Conservation (phyloP, 805 yeast species). For the Yamadazyma phyllophila region DNA sequence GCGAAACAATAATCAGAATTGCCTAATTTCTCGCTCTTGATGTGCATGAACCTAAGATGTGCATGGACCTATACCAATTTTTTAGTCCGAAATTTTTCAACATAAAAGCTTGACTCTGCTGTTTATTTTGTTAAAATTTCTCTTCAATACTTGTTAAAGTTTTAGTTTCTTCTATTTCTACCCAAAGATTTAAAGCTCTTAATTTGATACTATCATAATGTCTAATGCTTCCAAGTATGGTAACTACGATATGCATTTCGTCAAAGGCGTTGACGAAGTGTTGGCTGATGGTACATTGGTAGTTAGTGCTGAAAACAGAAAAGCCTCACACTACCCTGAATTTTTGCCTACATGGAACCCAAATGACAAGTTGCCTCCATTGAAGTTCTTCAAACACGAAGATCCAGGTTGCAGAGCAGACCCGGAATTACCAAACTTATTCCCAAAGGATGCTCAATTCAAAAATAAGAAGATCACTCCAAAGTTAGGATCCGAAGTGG, state of each 20-base stretch:
- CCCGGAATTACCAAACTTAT: slow-evolving; percentile 19
- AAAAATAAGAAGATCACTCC: slow-evolving; percentile 26
- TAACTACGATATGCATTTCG: slow-evolving; percentile 14
- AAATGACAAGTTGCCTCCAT: slow-evolving; percentile 25
- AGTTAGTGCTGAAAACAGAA: slow-evolving; percentile 23
- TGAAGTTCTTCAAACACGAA: slow-evolving; percentile 23
- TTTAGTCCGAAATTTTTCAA: background rate
- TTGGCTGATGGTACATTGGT: slow-evolving; percentile 24
- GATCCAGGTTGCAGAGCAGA: slow-evolving; percentile 31
- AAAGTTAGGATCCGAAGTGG: slow-evolving; percentile 30
- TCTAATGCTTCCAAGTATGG: slow-evolving; percentile 10
- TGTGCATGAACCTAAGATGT: slow-evolving; percentile 6
- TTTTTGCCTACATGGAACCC: slow-evolving; percentile 38
- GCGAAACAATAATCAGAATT: background rate
- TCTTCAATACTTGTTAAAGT: background rate
- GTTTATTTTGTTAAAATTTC: background rate
- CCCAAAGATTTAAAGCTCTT: background rate
- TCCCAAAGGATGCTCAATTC: slow-evolving; percentile 15
- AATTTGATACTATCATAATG: slow-evolving; percentile 1
- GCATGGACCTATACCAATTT: slow-evolving; percentile 1
- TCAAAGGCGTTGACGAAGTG: slow-evolving; percentile 13
- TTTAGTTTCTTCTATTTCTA: background rate
- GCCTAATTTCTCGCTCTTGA: slow-evolving; percentile 1
- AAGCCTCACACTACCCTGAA: slow-evolving; percentile 23
- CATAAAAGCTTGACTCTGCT: slow-evolving; percentile 6